Evolutionary conservation across 129 eudicot genomes (phyloP), one percentile per base, ranked within the genome.

Genomic region (Glebionis coronaria): DNA sequence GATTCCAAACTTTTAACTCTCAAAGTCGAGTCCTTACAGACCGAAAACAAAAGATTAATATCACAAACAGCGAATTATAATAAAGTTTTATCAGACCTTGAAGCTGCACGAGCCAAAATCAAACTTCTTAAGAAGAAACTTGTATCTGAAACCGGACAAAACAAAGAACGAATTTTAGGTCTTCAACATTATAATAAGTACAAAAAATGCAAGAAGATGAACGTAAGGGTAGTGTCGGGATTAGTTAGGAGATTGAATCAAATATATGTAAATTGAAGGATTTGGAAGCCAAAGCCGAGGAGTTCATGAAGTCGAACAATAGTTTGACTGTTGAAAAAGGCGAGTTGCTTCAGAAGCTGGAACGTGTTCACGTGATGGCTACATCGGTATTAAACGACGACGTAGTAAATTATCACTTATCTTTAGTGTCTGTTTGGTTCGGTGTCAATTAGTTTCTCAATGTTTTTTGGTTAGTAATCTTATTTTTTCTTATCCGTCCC

Each of bases 31-130:
- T n/a, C n/a, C n/a, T n/a, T n/a, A n/a, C n/a, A n/a, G n/a, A n/a
- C n/a, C n/a, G n/a, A n/a, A n/a, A n/a, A n/a, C n/a, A n/a, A n/a
- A n/a, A n/a, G n/a, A n/a, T n/a, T n/a, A n/a, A n/a, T n/a, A n/a
- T n/a, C n/a, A n/a, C n/a, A n/a, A n/a, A n/a, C n/a, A n/a, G n/a
- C n/a, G n/a, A n/a, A n/a, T n/a, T n/a, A n/a, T n/a, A n/a, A n/a
- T n/a, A n/a, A n/a, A n/a, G n/a, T n/a, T n/a, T n/a, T n/a, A n/a
- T n/a, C n/a, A n/a, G n/a, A n/a, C n/a, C 91, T 92, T 59, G 96
- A 92, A 76, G 88, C 84, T 65, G 95, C 96, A 25, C 81, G 68
- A 67, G 84, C 91, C 18, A 84, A 83, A 80, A 82, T 92, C 40
- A 88, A 76, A 67, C 44, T 58, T 64, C 82, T 92, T 14, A 76